A percentile compares a stretch with the other conserved stretches of the same genome.
These are phyloP conservation scores for Pulicaria dysenterica DNA, from an alignment of 129 eudicot species.

Conservation along the genomic window DNA sequence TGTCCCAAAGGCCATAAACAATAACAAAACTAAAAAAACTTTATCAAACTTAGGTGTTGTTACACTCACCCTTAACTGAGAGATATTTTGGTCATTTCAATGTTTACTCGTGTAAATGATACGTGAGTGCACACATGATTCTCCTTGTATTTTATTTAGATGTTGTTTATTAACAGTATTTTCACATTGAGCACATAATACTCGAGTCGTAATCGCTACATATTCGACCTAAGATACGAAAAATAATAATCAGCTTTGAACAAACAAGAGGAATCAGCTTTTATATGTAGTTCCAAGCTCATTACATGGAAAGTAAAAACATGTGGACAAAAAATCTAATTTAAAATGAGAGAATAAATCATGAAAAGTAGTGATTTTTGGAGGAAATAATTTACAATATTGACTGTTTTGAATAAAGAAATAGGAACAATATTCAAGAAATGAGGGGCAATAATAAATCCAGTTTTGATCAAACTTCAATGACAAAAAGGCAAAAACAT, in stretches of 20 bases:
- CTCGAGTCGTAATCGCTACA: background rate
- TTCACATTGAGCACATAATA: background rate
- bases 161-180: background rate
- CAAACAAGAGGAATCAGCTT: conserved; percentile 22
- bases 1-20: background rate
- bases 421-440: conserved; percentile 34
- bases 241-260: conserved; percentile 2
- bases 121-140: no score
- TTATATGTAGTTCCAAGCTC: conserved; percentile 1
- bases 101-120: no score
- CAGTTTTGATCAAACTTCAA: conserved; percentile 38
- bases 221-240: background rate
- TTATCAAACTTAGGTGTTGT: no score
- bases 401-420: conserved; percentile 18
- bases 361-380: conserved; percentile 30
- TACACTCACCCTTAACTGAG: no score
- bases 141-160: no score
- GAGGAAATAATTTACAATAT: conserved; percentile 17
- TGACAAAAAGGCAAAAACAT: conserved; percentile 39
- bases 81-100: no score
- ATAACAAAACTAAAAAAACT: background rate
- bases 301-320: conserved; percentile 23
- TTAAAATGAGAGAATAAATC: conserved; percentile 23
- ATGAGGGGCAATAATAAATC: conserved; percentile 29
- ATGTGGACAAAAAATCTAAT: conserved; percentile 20